Conservation (phyloP, 257 asterid species). For the Penstemon barbatus region DNA sequence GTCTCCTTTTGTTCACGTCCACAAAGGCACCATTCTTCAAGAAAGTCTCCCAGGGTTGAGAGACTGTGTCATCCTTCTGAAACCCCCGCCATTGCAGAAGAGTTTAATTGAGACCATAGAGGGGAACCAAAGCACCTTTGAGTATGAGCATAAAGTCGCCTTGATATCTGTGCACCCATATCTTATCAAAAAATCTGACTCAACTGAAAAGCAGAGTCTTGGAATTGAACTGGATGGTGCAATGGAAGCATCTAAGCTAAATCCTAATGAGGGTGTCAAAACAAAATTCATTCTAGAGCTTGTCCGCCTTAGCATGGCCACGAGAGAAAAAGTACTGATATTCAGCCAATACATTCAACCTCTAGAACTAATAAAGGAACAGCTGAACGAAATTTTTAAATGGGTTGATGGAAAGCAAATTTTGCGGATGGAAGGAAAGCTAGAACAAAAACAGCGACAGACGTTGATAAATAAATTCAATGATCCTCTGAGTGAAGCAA, state of each 20-base stretch:
- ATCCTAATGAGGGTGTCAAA: slow-evolving; percentile 45
- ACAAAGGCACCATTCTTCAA: slow-evolving; percentile 55
- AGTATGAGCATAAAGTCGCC: slow-evolving; percentile 42
- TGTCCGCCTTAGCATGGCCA: slow-evolving; percentile 37
- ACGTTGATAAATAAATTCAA: slow-evolving; percentile 32
- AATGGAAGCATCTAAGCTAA: slow-evolving; percentile 32
- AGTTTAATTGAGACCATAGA: slow-evolving; percentile 39
- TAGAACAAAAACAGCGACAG: slow-evolving; percentile 41
- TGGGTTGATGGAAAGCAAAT: slow-evolving; percentile 43
- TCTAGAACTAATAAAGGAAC: slow-evolving; percentile 38
- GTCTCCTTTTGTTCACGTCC: slow-evolving; percentile 61
- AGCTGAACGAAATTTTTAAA: slow-evolving; percentile 30
- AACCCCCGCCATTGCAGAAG: slow-evolving; percentile 47
- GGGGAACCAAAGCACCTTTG: slow-evolving; percentile 21
- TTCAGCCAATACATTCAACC: slow-evolving; percentile 58
- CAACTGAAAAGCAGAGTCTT: slow-evolving; percentile 20
- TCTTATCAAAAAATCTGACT: slow-evolving; percentile 27
- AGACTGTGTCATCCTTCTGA: slow-evolving; percentile 49
- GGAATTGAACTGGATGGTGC: slow-evolving; percentile 27
- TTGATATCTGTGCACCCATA: slow-evolving; percentile 52
- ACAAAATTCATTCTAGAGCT: slow-evolving; percentile 51
- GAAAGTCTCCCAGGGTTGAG: slow-evolving; percentile 56
- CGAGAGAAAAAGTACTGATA: slow-evolving; percentile 49
- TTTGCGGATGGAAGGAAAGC: slow-evolving; percentile 37
- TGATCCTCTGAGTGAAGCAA: slow-evolving; percentile 32